Base-by-base conservation (phyloP, 78 protist species). In the Dictyostelium intermedium region DNA sequence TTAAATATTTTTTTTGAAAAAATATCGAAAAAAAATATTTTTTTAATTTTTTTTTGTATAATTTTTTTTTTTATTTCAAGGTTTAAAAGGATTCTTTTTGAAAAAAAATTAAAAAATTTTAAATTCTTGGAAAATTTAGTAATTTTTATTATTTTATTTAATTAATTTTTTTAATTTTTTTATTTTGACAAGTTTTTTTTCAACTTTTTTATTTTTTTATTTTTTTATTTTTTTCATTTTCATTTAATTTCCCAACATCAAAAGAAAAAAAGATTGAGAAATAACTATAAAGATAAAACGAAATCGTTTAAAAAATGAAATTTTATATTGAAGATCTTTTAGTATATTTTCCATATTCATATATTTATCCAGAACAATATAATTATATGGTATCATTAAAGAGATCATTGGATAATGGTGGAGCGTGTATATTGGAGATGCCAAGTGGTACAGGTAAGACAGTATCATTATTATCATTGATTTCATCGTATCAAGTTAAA, bases 361-460 rank as follows among this genome's bases (percentile, higher is more conserved):
- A 91, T 84, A 95, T 99, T 9, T 99, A 99, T 91, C 99, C 99
- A 5, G 99, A 99, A 89, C 99, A 99, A 89, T 97, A 96, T 70
- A 80, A 43, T 32, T 99, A 99, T 92, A 99, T 99, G 99, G 69
- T 63, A 2, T 94, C 97, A 80, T 70, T 99, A 35, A 98, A 99
- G 85, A 87, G 84, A 18, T 45, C 98, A 5, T 91, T 99, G 32
- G 98, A 98, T 70, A 96, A 91, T 23, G 91, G 84, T 76, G 99
- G 95, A 86, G 98, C 97, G 3, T 45, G 96, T 61, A 47, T 99
- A 95, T 91, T 99, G 18, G 99, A 99, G 93, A 99, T 99, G 99
- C 99, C 99, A 0, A 97, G 98, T 20, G 99, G 99, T 23, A 99
- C 99, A 0, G 99, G 99, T 30, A 99, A 99, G 82, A 99, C 99